Base-by-base conservation (phyloP, 2,329 filamentous ascomycete genomes). In the Neophaeococcomyces aloes region DNA sequence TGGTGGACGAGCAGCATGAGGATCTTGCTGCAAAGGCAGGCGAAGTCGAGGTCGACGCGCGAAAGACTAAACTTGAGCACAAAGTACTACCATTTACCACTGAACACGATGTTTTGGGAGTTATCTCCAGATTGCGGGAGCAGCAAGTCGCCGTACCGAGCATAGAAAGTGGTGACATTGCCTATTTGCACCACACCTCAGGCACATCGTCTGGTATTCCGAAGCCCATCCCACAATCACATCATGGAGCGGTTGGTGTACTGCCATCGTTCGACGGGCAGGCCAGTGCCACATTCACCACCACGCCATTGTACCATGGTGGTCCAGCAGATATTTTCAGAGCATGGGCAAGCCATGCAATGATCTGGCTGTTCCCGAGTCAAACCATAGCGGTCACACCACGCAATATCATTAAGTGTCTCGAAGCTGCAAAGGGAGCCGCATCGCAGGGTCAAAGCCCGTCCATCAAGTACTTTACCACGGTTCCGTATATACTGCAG, bases 231-330 rank as follows among this genome's bases (percentile, higher is more conserved):
- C 67, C 69, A 0, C 76, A 81, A 46, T 68, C 65, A 1, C 75
- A 81, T 53, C 65, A 65, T 35, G 73, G 66, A 8, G 74, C 70
- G 2, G 67, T 77, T 3, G 71, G 70, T 2, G 72, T 74, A 0
- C 62, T 80, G 0, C 75, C 76, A 6, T 58, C 58, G 2, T 66
- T 79, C 0, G 50, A 58, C 3, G 56, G 59, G 0, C 32, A 53
- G 0, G 40, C 60, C 2, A 55, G 61, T 2, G 71, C 75, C 0
- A 79, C 75, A 0, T 81, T 81, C 51, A 78, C 77, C 0, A 79
- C 77, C 0, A 82, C 78, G 2, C 78, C 79, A 0, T 63, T 82
- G 0, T 82, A 80, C 49, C 77, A 81, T 51, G 79, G 78, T 1
- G 79, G 78, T 0, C 66, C 80, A 7, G 75, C 78, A 1, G 79